phyloP scores from a whole-genome alignment of 306 rosid genomes.

The Ammopiptanthus mongolicus region DNA sequence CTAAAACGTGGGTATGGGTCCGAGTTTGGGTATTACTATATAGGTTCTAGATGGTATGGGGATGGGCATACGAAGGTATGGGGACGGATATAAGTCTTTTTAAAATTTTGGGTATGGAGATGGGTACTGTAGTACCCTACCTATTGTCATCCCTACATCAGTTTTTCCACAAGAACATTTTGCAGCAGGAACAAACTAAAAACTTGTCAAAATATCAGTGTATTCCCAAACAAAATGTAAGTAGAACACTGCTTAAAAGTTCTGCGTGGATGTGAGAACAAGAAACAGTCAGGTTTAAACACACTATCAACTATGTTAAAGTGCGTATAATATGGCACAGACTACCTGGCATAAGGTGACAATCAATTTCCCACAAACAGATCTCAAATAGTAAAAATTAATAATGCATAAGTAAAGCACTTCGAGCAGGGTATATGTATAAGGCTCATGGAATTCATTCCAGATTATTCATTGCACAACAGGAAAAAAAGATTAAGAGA shows the following conservation, averaged over 20 bases:
- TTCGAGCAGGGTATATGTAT: neutral
- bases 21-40: too few species aligned
- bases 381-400: neutral
- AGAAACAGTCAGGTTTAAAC: neutral
- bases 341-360: neutral
- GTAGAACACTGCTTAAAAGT: neutral
- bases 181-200: too few species aligned
- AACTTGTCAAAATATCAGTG: too few species aligned
- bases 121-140: too few species aligned
- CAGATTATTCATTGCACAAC: neutral
- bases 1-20: too few species aligned
- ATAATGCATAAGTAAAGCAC: conserved; percentile 10
- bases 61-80: too few species aligned
- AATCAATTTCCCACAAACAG: neutral
- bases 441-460: neutral
- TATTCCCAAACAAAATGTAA: neutral
- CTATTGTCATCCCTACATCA: too few species aligned
- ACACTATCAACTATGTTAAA: neutral
- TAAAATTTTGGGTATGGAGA: too few species aligned
- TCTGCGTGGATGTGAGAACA: neutral
- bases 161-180: too few species aligned
- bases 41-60: too few species aligned
- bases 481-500: neutral
- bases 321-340: neutral
- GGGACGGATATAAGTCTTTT: too few species aligned